phyloP scores from a whole-genome alignment of 352 stramenopile genomes.

The Pythium myriotylum region DNA sequence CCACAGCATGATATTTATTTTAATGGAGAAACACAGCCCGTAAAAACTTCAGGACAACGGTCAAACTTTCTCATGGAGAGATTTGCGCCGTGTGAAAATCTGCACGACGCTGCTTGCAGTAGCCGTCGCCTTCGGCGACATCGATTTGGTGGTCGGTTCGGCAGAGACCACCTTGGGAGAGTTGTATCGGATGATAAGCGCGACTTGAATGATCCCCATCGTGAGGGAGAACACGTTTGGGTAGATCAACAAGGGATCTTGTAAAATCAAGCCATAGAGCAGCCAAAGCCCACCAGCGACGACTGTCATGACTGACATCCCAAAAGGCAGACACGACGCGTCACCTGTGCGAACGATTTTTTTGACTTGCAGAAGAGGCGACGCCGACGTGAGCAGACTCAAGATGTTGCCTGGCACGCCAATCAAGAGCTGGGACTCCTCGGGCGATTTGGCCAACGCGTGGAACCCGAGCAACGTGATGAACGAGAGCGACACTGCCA shows the following conservation, averaged over 20 bases:
- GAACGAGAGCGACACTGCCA: constrained; percentile 48
- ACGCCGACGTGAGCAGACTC: constrained; percentile 68
- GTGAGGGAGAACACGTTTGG: constrained; percentile 70
- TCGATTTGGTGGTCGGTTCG: not conserved
- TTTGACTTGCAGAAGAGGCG: constrained; percentile 70
- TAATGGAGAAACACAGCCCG: no score
- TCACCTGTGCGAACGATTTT: constrained; percentile 64
- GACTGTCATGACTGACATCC: constrained; percentile 84
- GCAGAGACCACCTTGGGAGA: not conserved
- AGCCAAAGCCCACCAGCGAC: constrained; percentile 68
- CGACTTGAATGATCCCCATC: constrained; percentile 77
- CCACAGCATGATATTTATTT: no score
- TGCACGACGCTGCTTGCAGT: constrained; percentile 2
- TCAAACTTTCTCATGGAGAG: constrained; percentile 31
- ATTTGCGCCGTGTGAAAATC: constrained; percentile 15
- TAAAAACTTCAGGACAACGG: not conserved
- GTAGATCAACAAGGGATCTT: constrained; percentile 63
- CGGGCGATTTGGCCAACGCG: constrained; percentile 39
- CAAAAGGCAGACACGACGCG: constrained; percentile 67
- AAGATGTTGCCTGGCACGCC: constrained; percentile 76
- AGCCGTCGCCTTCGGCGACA: not conserved
- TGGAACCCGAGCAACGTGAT: constrained; percentile 57
- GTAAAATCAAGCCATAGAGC: constrained; percentile 68
- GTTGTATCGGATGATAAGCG: constrained; percentile 53
- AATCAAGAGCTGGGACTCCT: constrained; percentile 65